Percentiles rank a stretch among this genome's conserved stretches.
Conservation (phyloP, 2,329 filamentous ascomycete species). For the Meredithiella fracta region DNA sequence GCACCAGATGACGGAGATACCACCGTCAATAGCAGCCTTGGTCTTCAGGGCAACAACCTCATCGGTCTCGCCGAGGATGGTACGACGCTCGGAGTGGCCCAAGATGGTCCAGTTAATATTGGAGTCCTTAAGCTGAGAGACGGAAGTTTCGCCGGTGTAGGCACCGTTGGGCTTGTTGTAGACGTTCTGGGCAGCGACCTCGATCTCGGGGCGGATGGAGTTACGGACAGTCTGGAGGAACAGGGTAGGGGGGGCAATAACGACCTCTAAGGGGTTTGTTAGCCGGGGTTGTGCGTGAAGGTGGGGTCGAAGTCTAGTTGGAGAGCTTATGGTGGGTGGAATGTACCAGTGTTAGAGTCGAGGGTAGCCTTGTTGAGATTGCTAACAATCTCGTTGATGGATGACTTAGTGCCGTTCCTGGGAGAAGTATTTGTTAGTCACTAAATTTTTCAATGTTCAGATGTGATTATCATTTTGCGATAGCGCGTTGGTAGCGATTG, state of each 20-base stretch:
- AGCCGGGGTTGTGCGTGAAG: not conserved
- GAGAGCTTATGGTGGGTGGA: not conserved
- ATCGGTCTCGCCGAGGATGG: slow-evolving; percentile 75
- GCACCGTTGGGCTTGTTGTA: slow-evolving; percentile 94
- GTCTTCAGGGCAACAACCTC: slow-evolving; percentile 82
- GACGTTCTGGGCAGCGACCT: slow-evolving; percentile 90
- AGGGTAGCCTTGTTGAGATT: slow-evolving; percentile 77
- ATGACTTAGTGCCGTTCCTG: slow-evolving; percentile 86
- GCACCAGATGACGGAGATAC: slow-evolving; percentile 86
- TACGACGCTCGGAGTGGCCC: slow-evolving; percentile 89
- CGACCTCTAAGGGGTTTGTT: slow-evolving; percentile 51
- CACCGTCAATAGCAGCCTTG: slow-evolving; percentile 77
- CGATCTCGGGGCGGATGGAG: slow-evolving; percentile 56
- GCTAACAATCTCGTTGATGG: slow-evolving; percentile 78
- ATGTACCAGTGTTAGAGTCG: slow-evolving; percentile 31
- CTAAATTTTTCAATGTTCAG: not conserved
- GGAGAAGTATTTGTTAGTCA: not conserved
- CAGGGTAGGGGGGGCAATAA: slow-evolving; percentile 77
- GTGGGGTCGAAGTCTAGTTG: no score
- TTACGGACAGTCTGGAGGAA: slow-evolving; percentile 82
- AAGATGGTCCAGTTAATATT: slow-evolving; percentile 80
- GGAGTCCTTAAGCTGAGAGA: slow-evolving; percentile 76
- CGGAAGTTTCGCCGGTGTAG: slow-evolving; percentile 92
- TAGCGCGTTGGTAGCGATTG: no score
- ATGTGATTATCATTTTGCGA: no score